Base-by-base conservation (phyloP, 192 early-diverging fungal species). In the Borealophlyctis nickersoniae region DNA sequence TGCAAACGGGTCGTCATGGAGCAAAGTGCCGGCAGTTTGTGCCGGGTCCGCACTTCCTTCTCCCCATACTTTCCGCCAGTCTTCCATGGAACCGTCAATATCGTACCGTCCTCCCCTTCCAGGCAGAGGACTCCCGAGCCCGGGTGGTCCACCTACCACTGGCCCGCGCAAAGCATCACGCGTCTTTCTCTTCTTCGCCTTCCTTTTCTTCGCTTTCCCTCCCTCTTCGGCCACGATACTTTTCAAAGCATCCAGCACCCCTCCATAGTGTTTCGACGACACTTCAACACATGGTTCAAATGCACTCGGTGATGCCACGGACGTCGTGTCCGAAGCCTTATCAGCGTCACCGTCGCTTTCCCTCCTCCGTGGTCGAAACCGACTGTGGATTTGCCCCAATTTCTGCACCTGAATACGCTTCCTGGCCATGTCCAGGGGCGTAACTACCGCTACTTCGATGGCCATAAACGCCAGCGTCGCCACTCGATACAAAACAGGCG, bases 371-470 rank as follows among this genome's bases (percentile, higher is more conserved):
- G 19, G 32, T 13, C 49, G 48, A 63, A 28, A 33, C 39, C 58
- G 53, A 34, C 54, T 5, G n/a, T 19, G 45, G 24, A 29, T 51
- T 32, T 27, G 60, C 19, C 39, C 26, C 36, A 76, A 32, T 36
- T 58, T 56, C 72, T 98, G 95, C 34, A 89, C 85, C 52, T 91
- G 88, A 26, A 98, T 66, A 4, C 96, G 78, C 65, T 90, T 88
- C 7, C 94, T 78, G 52, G 90, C 85, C 3, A 93, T 90, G 30
- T 98, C 92, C 19, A 98, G 67, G 0, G 96, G 96, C 31, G 92
- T 73, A 57, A 87, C 84, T 14, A 96, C 85, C 9, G 85, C 66
- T 0, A 88, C 73, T 49, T 95, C 85, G 2, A 93, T 30, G 0
- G 88, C 88, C 45, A 89, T 79, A 50, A 92, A 78, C 3, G 74